Conservation (phyloP, 169 alveolate genomes). For the Plasmodium malariae region DNA sequence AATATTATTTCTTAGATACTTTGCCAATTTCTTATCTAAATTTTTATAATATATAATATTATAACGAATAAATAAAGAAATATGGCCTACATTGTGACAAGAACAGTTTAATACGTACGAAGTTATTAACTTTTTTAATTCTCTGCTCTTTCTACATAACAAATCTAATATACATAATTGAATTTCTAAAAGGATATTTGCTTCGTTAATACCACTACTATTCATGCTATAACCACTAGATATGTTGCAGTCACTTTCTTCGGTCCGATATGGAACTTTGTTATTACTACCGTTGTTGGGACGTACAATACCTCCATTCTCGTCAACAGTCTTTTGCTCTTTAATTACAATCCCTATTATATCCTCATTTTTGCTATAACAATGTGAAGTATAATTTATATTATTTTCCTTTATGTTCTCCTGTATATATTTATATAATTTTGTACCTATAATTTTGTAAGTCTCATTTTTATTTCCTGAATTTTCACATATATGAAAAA, state of each 20-base stretch:
- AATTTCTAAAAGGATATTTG: conserved; percentile 36
- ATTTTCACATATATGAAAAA: conserved; percentile 79
- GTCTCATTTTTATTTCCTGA: conserved; percentile 82
- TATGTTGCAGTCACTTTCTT: background rate
- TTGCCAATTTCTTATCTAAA: conserved; percentile 38
- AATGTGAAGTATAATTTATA: background rate
- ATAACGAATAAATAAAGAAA: conserved; percentile 50
- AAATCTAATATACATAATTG: conserved; percentile 68
- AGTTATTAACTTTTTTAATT: conserved; percentile 36
- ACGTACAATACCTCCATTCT: background rate
- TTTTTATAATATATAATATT: conserved; percentile 33
- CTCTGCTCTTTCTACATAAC: conserved; percentile 45
- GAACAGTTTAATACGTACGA: conserved; percentile 53
- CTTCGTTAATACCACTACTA: conserved; percentile 9
- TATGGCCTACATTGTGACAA: conserved; percentile 25
- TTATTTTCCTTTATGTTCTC: conserved; percentile 63
- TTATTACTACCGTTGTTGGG: background rate
- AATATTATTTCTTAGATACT: conserved; percentile 5
- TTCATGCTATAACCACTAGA: background rate
- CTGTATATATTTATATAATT: conserved; percentile 78
- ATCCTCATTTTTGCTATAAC: background rate
- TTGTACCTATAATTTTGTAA: conserved; percentile 80
- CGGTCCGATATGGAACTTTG: background rate
- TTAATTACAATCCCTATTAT: background rate
- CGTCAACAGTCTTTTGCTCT: background rate